A percentile compares a stretch with the other conserved stretches of the same genome.
Evolutionary conservation across 352 stramenopile genomes (phyloP).

Genomic region (Thalassiosira delicatula): DNA sequence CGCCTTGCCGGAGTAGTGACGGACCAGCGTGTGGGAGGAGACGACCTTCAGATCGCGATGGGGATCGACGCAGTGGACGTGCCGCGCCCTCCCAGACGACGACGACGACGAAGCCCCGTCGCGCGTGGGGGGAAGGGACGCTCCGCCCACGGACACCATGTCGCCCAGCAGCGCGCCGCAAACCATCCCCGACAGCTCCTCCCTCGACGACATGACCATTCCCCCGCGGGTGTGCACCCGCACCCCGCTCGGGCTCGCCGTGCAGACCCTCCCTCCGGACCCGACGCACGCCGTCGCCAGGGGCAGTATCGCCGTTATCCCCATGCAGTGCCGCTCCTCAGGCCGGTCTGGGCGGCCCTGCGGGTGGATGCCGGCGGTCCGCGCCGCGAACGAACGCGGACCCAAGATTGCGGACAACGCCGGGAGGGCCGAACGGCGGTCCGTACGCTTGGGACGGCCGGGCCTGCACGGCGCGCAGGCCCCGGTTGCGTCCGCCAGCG

Average conservation of each 20-base stretch:
- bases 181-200: constrained; percentile 63
- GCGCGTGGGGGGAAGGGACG: constrained; percentile 63
- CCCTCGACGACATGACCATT: constrained; percentile 49
- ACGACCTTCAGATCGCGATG: constrained; percentile 73
- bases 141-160: constrained; percentile 52
- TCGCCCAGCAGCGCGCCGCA: too few relatives aligned
- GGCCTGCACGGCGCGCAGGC: too few relatives aligned
- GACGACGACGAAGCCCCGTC: constrained; percentile 56
- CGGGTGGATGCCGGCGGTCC: neutral
- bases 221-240: constrained; percentile 74
- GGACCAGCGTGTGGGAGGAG: constrained; percentile 57
- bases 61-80: constrained; percentile 78
- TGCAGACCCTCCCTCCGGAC: constrained; percentile 56
- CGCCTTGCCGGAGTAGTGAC: constrained; percentile 17
- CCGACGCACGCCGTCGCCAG: constrained; percentile 28
- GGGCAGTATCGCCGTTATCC: constrained; percentile 71
- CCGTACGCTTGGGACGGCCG: constrained; percentile 70
- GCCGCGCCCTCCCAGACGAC: neutral
- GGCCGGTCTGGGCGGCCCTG: constrained; percentile 1
- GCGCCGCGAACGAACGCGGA: neutral
- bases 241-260: constrained; percentile 69
- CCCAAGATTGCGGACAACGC: neutral
- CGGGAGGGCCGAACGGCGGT: constrained; percentile 58
- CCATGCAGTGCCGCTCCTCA: constrained; percentile 66
- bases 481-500: constrained; percentile 1